Evolutionary conservation across 345 rosid species (phyloP), one percentile per base, ranked within the genome.

Genomic region (Pistacia vera): DNA sequence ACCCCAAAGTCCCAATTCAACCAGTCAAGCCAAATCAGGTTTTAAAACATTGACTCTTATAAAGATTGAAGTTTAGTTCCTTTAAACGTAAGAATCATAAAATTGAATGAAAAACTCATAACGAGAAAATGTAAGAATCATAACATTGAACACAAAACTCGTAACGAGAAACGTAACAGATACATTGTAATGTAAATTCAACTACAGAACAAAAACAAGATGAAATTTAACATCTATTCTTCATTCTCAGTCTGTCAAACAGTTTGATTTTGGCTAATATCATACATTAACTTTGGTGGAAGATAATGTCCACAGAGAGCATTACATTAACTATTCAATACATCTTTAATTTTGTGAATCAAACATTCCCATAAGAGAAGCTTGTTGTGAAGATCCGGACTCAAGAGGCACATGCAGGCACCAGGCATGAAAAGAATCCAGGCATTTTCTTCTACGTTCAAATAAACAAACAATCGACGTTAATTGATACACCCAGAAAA

Each of bases 401-500:
- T 88, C 85, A 90, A 16, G 88, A 73, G 41, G 85, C 89, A 78
- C 94, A 90, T 62, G 88, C 82, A 5, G 95, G 93, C 51, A 91
- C 85, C 81, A 92, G 83, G 82, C 98, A 95, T 66, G 95, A 82
- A 64, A 95, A 84, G 75, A 95, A 83, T 61, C 92, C 83, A 56
- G 88, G 77, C 74, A 75, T 80, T 81, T 90, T 90, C 86, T 90
- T 93, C 97, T 92, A 90, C 88, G 71, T 12, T 58, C n/a, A 33
- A 70, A 33, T 41, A 61, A 46, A 59, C 1, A 36, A 25, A 18
- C 13, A 20, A 41, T 41, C 46, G 8, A 7, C 8, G 2, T 5
- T 41, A 41, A 1, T 41, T 5, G 46, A 41, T 41, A 41, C 7
- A 41, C 46, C 46, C 46, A 41, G 46, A 41, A 41, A 41, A 41